Base-by-base conservation (phyloP, 2,329 filamentous ascomycete species). In the Trichoderma breve region DNA sequence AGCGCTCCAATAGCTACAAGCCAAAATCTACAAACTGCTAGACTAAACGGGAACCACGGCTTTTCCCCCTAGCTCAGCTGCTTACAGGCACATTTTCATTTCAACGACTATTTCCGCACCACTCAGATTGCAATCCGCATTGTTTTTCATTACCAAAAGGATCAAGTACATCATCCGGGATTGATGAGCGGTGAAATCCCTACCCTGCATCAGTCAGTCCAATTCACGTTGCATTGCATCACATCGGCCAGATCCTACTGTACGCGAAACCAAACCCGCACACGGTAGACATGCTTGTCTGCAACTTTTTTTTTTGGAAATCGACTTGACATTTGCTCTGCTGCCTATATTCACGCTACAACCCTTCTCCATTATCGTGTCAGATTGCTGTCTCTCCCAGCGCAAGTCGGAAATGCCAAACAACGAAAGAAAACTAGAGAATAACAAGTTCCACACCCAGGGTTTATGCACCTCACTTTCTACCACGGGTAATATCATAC, bases 291-390 rank as follows among this genome's bases (percentile, higher is more conserved):
- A 3, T 24, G 47, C 28, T 5, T n/a, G 24, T 28, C 7, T 4
- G 4, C 4, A 32, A 7, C 9, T 43, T 18, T 51, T 39, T 64
- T 21, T 51, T 39, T 64, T 21, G 14, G 9, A 60, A 67, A 60
- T 76, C 73, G 75, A 78, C 76, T 79, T 63, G 74, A 73, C 74
- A 80, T 79, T 80, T 77, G 76, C 77, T 77, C 74, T 73, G 74
- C 75, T 77, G 76, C 79, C 74, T 77, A 78, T 76, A 74, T 78
- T 76, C 76, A 76, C 71, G 58, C 70, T 74, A 76, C 73, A 74
- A 74, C 47, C 70, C 64, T 61, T 55, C 24, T 47, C 53, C 66
- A 55, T 71, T 55, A 47, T 63, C 71, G 64, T 60, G 67, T 63
- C 71, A 71, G 67, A 55, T 39, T 62, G 64, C 71, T 70, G 69